Evolutionary conservation across 805 yeast species (phyloP), one percentile per base, ranked within the genome.

Genomic region (Metschnikowia drakensbergensis): DNA sequence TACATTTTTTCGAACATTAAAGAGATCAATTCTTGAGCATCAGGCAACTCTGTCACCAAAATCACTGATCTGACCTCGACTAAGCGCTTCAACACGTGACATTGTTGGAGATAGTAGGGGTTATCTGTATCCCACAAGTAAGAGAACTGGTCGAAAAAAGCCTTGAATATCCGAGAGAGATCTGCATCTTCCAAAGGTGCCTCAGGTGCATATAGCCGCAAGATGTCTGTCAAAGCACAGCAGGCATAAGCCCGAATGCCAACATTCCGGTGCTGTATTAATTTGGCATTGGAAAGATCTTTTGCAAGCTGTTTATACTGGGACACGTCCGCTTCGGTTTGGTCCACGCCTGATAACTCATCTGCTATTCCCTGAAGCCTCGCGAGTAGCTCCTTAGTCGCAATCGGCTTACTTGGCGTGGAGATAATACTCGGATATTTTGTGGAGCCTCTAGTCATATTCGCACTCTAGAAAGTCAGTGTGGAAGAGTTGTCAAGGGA

Each of bases 171-270:
- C 3, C 73, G 82, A 0, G 81, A 70, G 34, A 90, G 70, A 54
- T 85, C 83, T 1, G 69, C 53, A 25, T 82, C 81, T 1, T 86
- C 80, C 64, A 77, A 90, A 3, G 97, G 97, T 5, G 96, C 96
- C 61, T 90, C 88, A 0, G 97, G 97, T 0, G 96, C 97, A 58
- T 76, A 84, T 11, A 91, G 64, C 49, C 96, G 72, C 37, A 90
- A 65, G 7, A 91, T 71, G 61, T 90, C 96, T 5, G 89, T 75
- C 6, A 89, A 53, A 53, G 94, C 83, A 59, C 95, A 84, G 6
- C 94, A 82, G 1, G 77, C 77, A 49, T 73, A 80, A 0, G 91
- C 81, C 54, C 82, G 85, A 6, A 90, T 81, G 4, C 92, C 94
- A 3, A 62, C 50, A 59, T 88, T 88, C 42, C 79, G 74, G 58